Conservation (phyloP, 305 asterid species). For the Fraxinus xanthoxyloides region DNA sequence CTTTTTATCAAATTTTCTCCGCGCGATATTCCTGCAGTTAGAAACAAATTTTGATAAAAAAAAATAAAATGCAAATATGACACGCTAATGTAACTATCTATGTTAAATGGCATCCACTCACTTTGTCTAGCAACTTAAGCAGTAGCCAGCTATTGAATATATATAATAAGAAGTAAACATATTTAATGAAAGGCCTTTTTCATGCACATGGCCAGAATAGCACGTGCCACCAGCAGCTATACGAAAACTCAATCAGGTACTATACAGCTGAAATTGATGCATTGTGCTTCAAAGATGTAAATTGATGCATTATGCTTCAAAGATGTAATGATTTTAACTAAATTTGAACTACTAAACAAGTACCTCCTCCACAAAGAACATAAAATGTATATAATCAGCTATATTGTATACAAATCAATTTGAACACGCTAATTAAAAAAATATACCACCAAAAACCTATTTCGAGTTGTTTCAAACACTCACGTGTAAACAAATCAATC, state of each 20-base stretch:
- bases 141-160: neutral
- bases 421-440: no score
- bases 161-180: neutral
- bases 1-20: neutral
- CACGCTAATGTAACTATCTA: neutral
- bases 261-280: neutral
- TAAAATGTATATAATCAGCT: neutral
- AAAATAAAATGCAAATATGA: neutral
- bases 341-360: neutral
- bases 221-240: neutral
- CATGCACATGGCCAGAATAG: neutral
- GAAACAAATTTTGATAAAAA: no score
- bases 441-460: neutral
- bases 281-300: neutral
- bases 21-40: neutral
- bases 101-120: neutral
- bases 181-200: neutral
- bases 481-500: slow-evolving; percentile 39
- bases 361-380: neutral
- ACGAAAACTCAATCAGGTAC: neutral
- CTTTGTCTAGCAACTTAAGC: neutral
- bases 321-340: neutral
- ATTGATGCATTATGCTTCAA: neutral
- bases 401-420: no score
- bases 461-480: neutral